Conservation (phyloP, 2,329 filamentous ascomycete species). For the Teratosphaeria destructans region DNA sequence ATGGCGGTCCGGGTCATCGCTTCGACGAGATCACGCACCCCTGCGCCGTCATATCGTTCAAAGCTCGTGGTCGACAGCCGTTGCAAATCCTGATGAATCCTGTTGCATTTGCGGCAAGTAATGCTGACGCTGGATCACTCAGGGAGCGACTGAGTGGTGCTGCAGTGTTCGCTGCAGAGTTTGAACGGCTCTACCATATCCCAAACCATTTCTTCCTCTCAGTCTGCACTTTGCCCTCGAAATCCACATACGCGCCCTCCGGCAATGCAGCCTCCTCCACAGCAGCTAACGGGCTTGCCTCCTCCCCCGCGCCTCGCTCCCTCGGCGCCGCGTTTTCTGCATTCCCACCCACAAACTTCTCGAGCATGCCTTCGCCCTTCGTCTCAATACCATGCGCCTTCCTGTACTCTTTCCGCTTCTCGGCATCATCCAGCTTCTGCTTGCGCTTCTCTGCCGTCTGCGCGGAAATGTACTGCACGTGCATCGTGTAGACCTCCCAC, state of each 20-base stretch:
- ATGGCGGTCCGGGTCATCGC: too few relatives aligned
- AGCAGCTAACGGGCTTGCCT: conserved; percentile 30
- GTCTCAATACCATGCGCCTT: conserved; percentile 73
- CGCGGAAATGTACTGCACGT: conserved; percentile 60
- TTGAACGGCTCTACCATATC: conserved; percentile 51
- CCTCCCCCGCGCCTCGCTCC: conserved; percentile 26
- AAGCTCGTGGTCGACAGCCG: too few relatives aligned
- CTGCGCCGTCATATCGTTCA: too few relatives aligned
- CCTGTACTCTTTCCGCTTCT: conserved; percentile 76
- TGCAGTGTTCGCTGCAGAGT: too few relatives aligned
- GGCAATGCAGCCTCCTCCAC: conserved; percentile 26
- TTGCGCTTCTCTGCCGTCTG: conserved; percentile 62
- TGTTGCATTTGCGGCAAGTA: too few relatives aligned
- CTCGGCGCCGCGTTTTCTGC: conserved; percentile 26
- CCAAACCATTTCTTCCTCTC: conserved; percentile 70
- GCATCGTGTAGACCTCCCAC: conserved; percentile 63
- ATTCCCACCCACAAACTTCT: conserved; percentile 38
- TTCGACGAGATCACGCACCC: too few relatives aligned
- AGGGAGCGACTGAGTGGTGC: too few relatives aligned
- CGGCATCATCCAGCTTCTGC: conserved; percentile 69
- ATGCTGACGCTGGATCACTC: too few relatives aligned
- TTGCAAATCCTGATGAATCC: too few relatives aligned
- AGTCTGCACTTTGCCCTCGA: conserved; percentile 40
- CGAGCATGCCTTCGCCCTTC: conserved; percentile 20
- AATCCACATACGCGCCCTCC: conserved; percentile 30